Percentiles rank a stretch among this genome's conserved stretches.
Conservation (phyloP, 179 eudicot genomes). For the Actinidia polygama region DNA sequence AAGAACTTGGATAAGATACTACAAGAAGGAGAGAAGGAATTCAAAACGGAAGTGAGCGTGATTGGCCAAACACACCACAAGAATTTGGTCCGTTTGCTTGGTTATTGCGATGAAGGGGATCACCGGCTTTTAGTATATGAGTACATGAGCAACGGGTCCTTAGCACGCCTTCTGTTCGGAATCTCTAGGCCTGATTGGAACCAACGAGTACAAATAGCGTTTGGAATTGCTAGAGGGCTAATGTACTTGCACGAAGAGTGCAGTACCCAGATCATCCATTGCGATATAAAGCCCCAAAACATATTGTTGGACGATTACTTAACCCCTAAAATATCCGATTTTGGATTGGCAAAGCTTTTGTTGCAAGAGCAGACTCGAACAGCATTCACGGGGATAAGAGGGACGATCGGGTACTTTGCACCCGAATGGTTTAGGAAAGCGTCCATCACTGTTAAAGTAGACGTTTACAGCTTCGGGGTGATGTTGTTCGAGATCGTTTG, state of each 20-base stretch:
- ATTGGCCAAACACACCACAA: slow-evolving; percentile 34
- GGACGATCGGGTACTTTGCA: slow-evolving; percentile 25
- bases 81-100: slow-evolving; percentile 29
- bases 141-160: slow-evolving; percentile 32
- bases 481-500: slow-evolving; percentile 11
- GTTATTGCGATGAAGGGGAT: slow-evolving; percentile 30
- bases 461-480: slow-evolving; percentile 10
- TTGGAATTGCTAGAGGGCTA: slow-evolving; percentile 24
- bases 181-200: slow-evolving; percentile 26
- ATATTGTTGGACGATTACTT: slow-evolving; percentile 18
- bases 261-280: slow-evolving; percentile 24
- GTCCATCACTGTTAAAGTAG: background rate
- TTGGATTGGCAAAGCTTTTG: slow-evolving; percentile 21
- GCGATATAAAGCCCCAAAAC: slow-evolving; percentile 21
- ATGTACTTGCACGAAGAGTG: slow-evolving; percentile 27
- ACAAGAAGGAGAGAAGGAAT: slow-evolving; percentile 27
- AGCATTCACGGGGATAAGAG: slow-evolving; percentile 18
- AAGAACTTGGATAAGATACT: slow-evolving; percentile 24
- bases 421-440: slow-evolving; percentile 22
- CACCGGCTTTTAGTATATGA: slow-evolving; percentile 29
- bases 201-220: slow-evolving; percentile 24
- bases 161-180: slow-evolving; percentile 25
- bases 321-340: slow-evolving; percentile 16
- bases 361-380: slow-evolving; percentile 10
- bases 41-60: slow-evolving; percentile 24